Evolutionary conservation across 2,329 filamentous ascomycete genomes (phyloP).

Genomic region (Didymella segeticola): DNA sequence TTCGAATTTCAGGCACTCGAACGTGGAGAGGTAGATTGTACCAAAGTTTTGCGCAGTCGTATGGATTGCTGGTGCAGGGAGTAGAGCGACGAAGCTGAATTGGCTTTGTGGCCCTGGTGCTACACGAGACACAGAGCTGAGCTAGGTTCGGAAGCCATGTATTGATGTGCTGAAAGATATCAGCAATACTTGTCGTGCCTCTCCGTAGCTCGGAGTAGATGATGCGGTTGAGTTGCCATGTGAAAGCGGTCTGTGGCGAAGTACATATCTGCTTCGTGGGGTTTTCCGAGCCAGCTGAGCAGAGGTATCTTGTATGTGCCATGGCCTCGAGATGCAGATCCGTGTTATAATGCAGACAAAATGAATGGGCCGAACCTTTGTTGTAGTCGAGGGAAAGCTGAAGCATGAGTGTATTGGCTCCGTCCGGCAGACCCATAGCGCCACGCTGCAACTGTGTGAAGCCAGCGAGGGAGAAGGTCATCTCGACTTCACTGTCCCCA

Average conservation of each 20-base stretch:
- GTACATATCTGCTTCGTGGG: constrained; percentile 31
- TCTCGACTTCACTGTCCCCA: constrained; percentile 34
- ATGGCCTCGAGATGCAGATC: constrained; percentile 21
- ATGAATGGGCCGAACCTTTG: constrained; percentile 19
- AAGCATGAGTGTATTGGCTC: constrained; percentile 33
- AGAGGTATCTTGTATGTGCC: constrained; percentile 31
- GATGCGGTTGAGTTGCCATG: constrained; percentile 36
- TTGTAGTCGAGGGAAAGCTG: constrained; percentile 27
- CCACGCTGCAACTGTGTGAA: constrained; percentile 34
- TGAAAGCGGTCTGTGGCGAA: constrained; percentile 23
- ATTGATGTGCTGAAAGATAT: constrained; percentile 23
- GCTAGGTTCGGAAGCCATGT: constrained; percentile 1
- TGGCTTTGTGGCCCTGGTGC: constrained; percentile 18
- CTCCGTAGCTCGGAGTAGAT: constrained; percentile 24
- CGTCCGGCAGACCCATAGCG: constrained; percentile 32
- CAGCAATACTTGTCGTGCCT: constrained; percentile 14
- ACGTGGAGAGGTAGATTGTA: constrained; percentile 34
- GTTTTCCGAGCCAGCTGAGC: constrained; percentile 11
- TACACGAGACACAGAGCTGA: constrained; percentile 36
- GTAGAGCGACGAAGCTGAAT: constrained; percentile 30
- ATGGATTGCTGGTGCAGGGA: constrained; percentile 23
- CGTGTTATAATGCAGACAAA: constrained; percentile 40
- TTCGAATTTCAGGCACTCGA: constrained; percentile 39
- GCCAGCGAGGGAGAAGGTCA: constrained; percentile 34
- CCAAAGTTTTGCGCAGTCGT: constrained; percentile 33